Percentiles rank a stretch among this genome's conserved stretches.
These are phyloP conservation scores for Cymodocea nodosa DNA, from an alignment of 116 monocot species.

Conservation along the genomic window DNA sequence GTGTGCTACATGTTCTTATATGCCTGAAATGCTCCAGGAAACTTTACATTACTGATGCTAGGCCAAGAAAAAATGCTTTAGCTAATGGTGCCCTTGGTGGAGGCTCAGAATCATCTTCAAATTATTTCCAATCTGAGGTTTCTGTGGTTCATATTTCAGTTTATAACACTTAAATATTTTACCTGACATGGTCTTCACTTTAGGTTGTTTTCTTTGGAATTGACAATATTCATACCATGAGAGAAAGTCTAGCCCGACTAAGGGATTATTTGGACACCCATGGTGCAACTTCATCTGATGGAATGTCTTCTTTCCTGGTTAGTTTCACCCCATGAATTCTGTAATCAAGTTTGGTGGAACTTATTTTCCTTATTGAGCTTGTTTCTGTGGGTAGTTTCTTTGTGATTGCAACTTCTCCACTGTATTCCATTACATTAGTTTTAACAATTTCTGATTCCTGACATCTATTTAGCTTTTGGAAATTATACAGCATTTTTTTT, in stretches of 20 bases:
- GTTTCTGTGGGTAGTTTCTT: not conserved
- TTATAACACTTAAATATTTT: slow-evolving; percentile 1
- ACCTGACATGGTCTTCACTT: not conserved
- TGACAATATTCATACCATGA: slow-evolving; percentile 83
- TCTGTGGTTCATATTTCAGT: not conserved
- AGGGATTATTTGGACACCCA: slow-evolving; percentile 79
- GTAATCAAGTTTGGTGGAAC: not conserved
- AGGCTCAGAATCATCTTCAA: slow-evolving; percentile 95
- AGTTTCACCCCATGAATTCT: not conserved
- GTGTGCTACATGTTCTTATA: not conserved
- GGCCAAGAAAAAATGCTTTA: slow-evolving; percentile 92
- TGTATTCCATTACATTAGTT: too few relatives aligned
- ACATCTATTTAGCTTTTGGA: not conserved
- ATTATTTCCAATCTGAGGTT: slow-evolving; percentile 96
- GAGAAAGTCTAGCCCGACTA: slow-evolving; percentile 70
- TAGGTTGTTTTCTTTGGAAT: slow-evolving; percentile 88
- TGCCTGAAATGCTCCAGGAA: slow-evolving; percentile 36
- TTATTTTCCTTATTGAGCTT: not conserved
- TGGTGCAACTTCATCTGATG: slow-evolving; percentile 85
- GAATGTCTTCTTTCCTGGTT: slow-evolving; percentile 81
- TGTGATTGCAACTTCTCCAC: too few relatives aligned
- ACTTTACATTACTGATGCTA: slow-evolving; percentile 96
- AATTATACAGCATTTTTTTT: not conserved
- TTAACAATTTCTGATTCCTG: not conserved
- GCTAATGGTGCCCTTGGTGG: slow-evolving; percentile 98